These are phyloP conservation scores for Suhomyces sp. DNA, from an alignment of 805 yeast species.

Conservation along the genomic window DNA sequence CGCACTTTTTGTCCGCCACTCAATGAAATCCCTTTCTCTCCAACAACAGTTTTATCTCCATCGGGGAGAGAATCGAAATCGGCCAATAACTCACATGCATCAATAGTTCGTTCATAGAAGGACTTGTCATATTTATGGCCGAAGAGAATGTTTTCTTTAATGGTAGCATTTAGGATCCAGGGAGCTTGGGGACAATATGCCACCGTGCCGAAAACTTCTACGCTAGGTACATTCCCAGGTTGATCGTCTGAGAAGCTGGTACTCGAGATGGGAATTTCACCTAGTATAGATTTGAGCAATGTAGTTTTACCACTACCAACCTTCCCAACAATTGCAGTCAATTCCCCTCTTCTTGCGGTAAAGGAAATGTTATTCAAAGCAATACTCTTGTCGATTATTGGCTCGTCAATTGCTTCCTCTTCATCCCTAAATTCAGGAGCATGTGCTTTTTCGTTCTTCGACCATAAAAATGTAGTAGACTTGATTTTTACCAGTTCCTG, in stretches of 20 bases:
- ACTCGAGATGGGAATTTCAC: constrained; percentile 16
- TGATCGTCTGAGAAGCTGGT: too few relatives aligned
- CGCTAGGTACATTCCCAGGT: too few relatives aligned
- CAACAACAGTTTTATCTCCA: constrained; percentile 26
- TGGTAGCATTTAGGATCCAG: constrained; percentile 24
- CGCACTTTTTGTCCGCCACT: constrained; percentile 33
- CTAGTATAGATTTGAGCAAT: constrained; percentile 21
- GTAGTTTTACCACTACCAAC: constrained; percentile 29
- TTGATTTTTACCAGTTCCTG: too few relatives aligned
- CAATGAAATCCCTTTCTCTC: constrained; percentile 28
- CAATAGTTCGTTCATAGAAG: constrained; percentile 21
- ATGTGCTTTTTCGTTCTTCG: too few relatives aligned
- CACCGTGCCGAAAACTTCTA: constrained; percentile 17
- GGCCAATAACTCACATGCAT: constrained; percentile 23
- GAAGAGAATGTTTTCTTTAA: constrained; percentile 25
- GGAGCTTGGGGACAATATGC: constrained; percentile 28
- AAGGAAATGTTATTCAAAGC: constrained; percentile 21
- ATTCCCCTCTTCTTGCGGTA: constrained; percentile 21
- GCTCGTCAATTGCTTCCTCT: too few relatives aligned
- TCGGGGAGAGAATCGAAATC: constrained; percentile 26
- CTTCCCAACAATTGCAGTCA: constrained; percentile 25
- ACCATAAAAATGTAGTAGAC: too few relatives aligned
- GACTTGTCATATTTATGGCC: constrained; percentile 21
- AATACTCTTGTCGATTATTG: too few relatives aligned
- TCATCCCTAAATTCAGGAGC: too few relatives aligned